Conservation (phyloP, 495 filamentous ascomycete species). For the Penicillium waksmanii region DNA sequence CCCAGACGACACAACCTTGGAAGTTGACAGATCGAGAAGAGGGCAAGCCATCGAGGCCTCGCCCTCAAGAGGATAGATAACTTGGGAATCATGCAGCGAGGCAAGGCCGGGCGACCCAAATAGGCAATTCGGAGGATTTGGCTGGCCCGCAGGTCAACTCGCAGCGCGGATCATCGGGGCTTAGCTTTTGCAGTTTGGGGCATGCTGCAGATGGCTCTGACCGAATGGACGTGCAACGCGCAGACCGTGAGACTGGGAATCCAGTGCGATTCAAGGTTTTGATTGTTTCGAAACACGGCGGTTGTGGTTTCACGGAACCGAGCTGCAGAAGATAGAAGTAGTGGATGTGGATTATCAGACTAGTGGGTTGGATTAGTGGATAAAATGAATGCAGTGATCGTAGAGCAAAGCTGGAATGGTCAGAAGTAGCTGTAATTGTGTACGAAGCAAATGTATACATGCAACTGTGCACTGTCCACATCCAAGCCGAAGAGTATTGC, state of each 20-base stretch:
- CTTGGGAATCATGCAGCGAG: constrained; percentile 4
- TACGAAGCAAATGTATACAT: background rate
- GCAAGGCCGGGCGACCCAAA: constrained; percentile 1
- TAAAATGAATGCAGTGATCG: background rate
- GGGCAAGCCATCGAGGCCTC: background rate
- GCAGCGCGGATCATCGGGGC: constrained; percentile 33
- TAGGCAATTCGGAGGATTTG: constrained; percentile 22
- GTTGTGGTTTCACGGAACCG: constrained; percentile 5
- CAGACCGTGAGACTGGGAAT: constrained; percentile 25
- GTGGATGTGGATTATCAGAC: background rate
- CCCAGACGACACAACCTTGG: background rate
- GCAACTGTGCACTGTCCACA: background rate
- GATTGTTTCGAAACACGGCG: constrained; percentile 2
- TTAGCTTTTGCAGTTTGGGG: constrained; percentile 40
- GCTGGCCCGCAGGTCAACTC: constrained; percentile 8
- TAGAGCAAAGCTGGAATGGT: background rate
- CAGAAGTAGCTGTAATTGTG: background rate
- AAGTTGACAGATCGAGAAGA: background rate
- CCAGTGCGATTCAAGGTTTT: constrained; percentile 18
- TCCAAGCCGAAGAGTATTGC: constrained; percentile 2
- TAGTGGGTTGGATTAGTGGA: background rate
- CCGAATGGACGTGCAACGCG: constrained; percentile 36
- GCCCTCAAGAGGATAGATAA: background rate
- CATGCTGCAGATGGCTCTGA: constrained; percentile 31
- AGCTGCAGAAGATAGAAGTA: constrained; percentile 1